Evolutionary conservation across 495 filamentous ascomycete species (phyloP), one percentile per base, ranked within the genome.

Genomic region (Penicillium dipodomyicola): DNA sequence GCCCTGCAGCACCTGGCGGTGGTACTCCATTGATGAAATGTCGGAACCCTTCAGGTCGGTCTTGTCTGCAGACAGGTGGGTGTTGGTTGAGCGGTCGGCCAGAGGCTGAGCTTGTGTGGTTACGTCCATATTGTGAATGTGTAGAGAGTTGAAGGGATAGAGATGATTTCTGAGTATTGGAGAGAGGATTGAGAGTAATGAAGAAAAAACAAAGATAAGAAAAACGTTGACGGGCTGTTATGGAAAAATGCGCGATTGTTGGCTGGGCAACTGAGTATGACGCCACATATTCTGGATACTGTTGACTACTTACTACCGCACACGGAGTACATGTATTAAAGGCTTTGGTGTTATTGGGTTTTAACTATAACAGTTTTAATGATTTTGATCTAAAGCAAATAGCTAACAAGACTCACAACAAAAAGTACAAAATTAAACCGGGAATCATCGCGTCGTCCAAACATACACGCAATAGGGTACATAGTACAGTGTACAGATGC

Each of bases 1-100:
- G 33, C 78, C 83, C 72, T 91, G 84, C 55, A 95, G 68, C 17
- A 87, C 75, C 72, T 92, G 85, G 40, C 90, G 85, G 70, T 93
- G 90, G 63, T 91, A 86, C 52, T 92, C 90, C 81, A 95, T 85
- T 19, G 74, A 76, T 35, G 70, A 70, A 19, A 72, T 56, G 49
- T 68, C 67, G 22, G 62, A 63, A 43, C 58, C 54, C 66, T 75
- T 74, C n/a, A 72, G 56, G 41, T 70, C 63, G 46, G 68, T 62
- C 60, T 72, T 72, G 49, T 73, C 68, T 29, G 64, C 63, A 48
- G 61, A 56, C 45, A 77, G 68, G 59, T 77, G 75, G 33, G 74
- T 78, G 65, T 78, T 78, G 57, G 75, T 75, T 7, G 73, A 65
- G 56, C 75, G 75, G 57, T 73, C 71, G 56, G 71, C 65, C 44